Evolutionary conservation across 73 alveolate species (phyloP), one percentile per base, ranked within the genome.

Genomic region (Paramecium biaurelia): DNA sequence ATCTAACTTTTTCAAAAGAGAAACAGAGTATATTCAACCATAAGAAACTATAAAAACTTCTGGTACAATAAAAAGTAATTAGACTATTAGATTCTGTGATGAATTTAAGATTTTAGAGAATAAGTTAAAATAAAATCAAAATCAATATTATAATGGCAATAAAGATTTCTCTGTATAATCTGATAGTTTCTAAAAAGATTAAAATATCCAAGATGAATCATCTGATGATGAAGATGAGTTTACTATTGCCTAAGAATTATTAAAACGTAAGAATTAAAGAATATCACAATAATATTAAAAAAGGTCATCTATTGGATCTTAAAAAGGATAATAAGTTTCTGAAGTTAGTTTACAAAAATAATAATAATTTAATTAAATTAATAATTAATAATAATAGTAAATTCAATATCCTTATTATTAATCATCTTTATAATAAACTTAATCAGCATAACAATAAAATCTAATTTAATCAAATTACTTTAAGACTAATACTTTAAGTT

Each of bases 401-500:
- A 30, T 7, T 63, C 23, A 38, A 23, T 30, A 26, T 63, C 10
- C n/a, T 63, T 18, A 26, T 1, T 63, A 63, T 23, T 12, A 26
- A 63, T 9, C 26, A 58, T 24, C 7, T 14, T 58, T 21, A 24
- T 58, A 58, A 30, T 8, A 63, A 12, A 18, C 84, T 12, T 30
- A 20, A 63, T 32, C 84, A 30, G 41, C 20, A 4, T 12, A 63
- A 30, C 12, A 26, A 8, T 30, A 26, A 7, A 63, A 26, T 11
- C 12, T 63, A 24, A 12, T 63, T 10, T 72, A 35, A 72, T 72
- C 86, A 35, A 72, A 72, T 72, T 35, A 72, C 18, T 72, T 72
- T 15, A 41, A 47, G 7, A 79, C 90, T 6, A 79, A 79, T 79
- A 79, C 90, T 1, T 12, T 79, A 20, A 79, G 90, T 23, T 79